phyloP scores from a whole-genome alignment of 352 stramenopile genomes.

The Peronospora belbahrii region DNA sequence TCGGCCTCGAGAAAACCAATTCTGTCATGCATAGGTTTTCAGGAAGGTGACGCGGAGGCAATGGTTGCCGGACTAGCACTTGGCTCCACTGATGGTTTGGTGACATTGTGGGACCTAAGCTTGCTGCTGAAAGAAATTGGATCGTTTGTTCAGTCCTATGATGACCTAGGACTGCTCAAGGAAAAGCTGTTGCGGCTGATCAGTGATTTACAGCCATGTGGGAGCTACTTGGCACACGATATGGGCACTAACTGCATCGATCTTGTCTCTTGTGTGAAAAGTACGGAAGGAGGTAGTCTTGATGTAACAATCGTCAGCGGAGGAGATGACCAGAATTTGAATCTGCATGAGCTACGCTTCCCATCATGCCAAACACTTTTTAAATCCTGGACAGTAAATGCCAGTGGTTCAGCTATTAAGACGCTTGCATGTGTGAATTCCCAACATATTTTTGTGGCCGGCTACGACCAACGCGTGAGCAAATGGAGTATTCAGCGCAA shows the following conservation, averaged over 20 bases:
- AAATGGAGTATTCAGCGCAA: conserved; percentile 37
- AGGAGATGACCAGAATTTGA: conserved; percentile 75
- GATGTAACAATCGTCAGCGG: conserved; percentile 65
- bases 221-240: conserved; percentile 69
- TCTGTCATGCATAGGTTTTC: conserved; percentile 51
- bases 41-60: conserved; percentile 11
- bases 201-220: conserved; percentile 25
- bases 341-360: conserved; percentile 32
- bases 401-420: conserved; percentile 80
- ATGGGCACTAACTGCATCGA: conserved; percentile 77
- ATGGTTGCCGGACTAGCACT: conserved; percentile 48
- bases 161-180: conserved; percentile 4
- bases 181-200: conserved; percentile 26
- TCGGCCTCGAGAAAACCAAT: conserved; percentile 71
- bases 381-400: conserved; percentile 42
- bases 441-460: conserved; percentile 41
- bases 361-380: conserved; percentile 26
- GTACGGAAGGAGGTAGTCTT: conserved; percentile 4
- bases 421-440: conserved; percentile 35
- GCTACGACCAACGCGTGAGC: conserved; percentile 84
- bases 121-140: conserved; percentile 18
- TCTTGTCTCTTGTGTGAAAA: conserved; percentile 19
- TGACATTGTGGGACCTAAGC: conserved; percentile 68
- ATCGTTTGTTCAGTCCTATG: conserved; percentile 7
- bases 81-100: conserved; percentile 71